These are phyloP conservation scores for Acacia acuminata DNA, from an alignment of 306 rosid species.

Conservation along the genomic window DNA sequence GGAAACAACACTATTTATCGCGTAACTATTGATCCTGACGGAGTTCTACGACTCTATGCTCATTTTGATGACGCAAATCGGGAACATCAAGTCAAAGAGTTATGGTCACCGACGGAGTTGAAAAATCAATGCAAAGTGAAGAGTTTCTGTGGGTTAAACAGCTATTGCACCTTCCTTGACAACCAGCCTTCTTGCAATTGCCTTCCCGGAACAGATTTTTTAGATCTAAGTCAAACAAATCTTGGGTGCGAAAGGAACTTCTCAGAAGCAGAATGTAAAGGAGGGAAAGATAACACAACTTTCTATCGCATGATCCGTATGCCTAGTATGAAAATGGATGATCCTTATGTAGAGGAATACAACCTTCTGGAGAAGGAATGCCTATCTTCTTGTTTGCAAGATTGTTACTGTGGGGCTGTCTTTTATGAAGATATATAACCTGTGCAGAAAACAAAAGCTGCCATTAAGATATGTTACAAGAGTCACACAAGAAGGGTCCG, in stretches of 20 bases:
- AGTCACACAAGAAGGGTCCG: no score
- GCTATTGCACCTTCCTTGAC: background rate
- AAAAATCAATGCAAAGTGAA: background rate
- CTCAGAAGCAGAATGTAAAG: background rate
- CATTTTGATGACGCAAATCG: background rate
- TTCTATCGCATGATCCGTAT: background rate
- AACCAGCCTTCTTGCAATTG: background rate
- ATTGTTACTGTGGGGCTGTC: slow-evolving; percentile 19
- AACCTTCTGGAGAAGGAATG: background rate
- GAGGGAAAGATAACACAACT: background rate
- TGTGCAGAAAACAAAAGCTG: background rate
- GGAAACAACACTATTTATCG: slow-evolving; percentile 9
- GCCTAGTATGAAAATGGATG: background rate
- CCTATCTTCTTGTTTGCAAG: background rate
- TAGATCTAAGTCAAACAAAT: background rate
- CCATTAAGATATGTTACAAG: slow-evolving; percentile 16
- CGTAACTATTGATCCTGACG: slow-evolving; percentile 32
- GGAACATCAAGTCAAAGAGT: background rate
- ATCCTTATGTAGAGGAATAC: background rate
- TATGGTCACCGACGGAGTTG: background rate
- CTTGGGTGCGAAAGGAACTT: background rate
- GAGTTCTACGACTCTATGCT: slow-evolving; percentile 20
- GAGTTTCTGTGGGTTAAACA: slow-evolving; percentile 32
- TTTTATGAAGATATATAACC: no score
- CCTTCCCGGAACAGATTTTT: background rate